Conservation (phyloP, 2,329 filamentous ascomycete species). For the Hypoxylon sp. region DNA sequence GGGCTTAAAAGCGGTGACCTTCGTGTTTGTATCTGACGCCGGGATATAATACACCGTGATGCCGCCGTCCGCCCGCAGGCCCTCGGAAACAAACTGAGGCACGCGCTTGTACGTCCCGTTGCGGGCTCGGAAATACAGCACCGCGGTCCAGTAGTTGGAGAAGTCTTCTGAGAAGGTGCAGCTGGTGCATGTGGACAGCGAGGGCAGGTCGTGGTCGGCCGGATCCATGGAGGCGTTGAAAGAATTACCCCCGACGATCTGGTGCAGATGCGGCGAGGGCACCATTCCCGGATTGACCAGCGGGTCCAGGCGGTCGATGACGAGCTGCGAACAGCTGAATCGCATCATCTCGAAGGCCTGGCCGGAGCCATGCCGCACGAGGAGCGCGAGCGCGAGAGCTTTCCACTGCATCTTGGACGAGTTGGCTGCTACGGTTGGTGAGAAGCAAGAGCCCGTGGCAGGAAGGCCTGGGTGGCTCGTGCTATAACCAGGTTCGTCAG, state of each 20-base stretch:
- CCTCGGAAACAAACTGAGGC: slow-evolving; percentile 47
- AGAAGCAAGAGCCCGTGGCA: slow-evolving; percentile 29
- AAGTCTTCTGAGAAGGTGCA: slow-evolving; percentile 49
- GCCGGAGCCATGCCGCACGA: slow-evolving; percentile 41
- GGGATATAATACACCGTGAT: slow-evolving; percentile 52
- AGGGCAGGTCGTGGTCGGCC: slow-evolving; percentile 42
- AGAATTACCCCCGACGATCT: slow-evolving; percentile 50
- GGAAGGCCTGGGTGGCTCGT: slow-evolving; percentile 22
- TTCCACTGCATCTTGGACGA: slow-evolving; percentile 45
- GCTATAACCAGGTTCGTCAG: slow-evolving; percentile 23
- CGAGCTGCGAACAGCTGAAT: slow-evolving; percentile 50
- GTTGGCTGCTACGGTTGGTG: slow-evolving; percentile 24
- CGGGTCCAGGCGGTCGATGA: slow-evolving; percentile 50
- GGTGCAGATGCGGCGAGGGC: slow-evolving; percentile 50
- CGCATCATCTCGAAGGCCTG: slow-evolving; percentile 54
- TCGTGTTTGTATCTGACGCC: slow-evolving; percentile 47
- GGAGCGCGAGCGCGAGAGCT: slow-evolving; percentile 36
- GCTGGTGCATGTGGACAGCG: slow-evolving; percentile 47
- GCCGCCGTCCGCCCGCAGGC: slow-evolving; percentile 47
- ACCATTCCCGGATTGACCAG: slow-evolving; percentile 48
- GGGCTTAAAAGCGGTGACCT: slow-evolving; percentile 59
- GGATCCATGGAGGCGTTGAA: slow-evolving; percentile 51
- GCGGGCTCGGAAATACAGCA: slow-evolving; percentile 47
- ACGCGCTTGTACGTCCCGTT: slow-evolving; percentile 51
- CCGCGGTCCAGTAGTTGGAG: slow-evolving; percentile 50